Evolutionary conservation across 1,284 basidiomycete genomes (phyloP).

Genomic region (Ganoderma lingzhi): DNA sequence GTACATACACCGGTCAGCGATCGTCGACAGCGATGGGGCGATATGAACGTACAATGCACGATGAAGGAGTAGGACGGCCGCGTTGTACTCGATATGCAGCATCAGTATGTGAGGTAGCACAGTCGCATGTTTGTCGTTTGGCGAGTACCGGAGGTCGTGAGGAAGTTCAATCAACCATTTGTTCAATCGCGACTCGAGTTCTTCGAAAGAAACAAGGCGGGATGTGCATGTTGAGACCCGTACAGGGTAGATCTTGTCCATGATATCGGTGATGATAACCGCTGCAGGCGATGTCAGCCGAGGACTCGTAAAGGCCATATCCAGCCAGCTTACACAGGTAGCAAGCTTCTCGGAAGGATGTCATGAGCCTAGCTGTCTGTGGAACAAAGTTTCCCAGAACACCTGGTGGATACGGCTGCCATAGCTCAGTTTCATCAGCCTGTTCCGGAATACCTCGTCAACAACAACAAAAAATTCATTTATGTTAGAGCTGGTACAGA

Average conservation of each 20-base stretch:
- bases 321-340: constrained; percentile 59
- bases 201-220: constrained; percentile 56
- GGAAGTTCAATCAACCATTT: constrained; percentile 82
- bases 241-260: constrained; percentile 80
- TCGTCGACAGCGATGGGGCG: too few relatives aligned
- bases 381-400: constrained; percentile 53
- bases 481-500: not conserved
- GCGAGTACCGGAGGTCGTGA: constrained; percentile 67
- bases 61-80: constrained; percentile 78
- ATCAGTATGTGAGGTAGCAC: constrained; percentile 74
- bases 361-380: constrained; percentile 58
- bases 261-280: constrained; percentile 69
- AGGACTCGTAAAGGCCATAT: constrained; percentile 8
- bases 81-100: constrained; percentile 84
- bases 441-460: constrained; percentile 34
- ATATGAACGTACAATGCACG: constrained; percentile 76
- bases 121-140: constrained; percentile 55
- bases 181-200: constrained; percentile 75
- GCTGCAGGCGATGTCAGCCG: constrained; percentile 46
- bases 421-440: constrained; percentile 70
- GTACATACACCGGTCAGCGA: constrained; percentile 11
- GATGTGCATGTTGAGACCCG: constrained; percentile 54
- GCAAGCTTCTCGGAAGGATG: constrained; percentile 66
- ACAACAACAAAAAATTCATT: not conserved
- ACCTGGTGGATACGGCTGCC: constrained; percentile 58